A percentile compares a stretch with the other conserved stretches of the same genome.
phyloP scores from a whole-genome alignment of 164 flowering plant genomes.

The Vitis amurensis region DNA sequence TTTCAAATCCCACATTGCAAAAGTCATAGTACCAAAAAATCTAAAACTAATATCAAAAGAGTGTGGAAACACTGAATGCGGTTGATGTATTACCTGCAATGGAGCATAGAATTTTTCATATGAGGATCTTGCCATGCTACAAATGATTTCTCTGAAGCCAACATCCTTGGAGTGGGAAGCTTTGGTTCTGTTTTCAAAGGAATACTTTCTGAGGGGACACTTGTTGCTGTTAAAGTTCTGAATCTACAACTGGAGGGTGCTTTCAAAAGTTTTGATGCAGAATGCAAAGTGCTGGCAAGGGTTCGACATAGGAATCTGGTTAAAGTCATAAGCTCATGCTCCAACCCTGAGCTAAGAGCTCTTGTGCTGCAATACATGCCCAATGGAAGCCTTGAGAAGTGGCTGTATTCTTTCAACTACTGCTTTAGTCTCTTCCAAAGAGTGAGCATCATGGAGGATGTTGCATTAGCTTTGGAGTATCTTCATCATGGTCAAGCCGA shows the following conservation, averaged over 20 bases:
- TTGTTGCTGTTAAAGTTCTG: not conserved
- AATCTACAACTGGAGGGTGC: constrained; percentile 2
- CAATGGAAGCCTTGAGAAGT: constrained; percentile 1
- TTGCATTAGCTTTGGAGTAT: constrained; percentile 10
- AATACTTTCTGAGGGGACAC: not conserved
- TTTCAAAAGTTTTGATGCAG: constrained; percentile 1
- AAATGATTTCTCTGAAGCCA: constrained; percentile 1
- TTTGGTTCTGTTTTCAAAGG: not conserved
- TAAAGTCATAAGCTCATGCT: constrained; percentile 6
- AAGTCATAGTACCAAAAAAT: not conserved
- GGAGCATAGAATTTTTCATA: not conserved
- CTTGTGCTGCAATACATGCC: not conserved
- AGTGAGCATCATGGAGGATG: not conserved
- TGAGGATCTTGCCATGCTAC: not conserved
- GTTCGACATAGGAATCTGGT: constrained; percentile 11
- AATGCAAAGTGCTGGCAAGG: constrained; percentile 6
- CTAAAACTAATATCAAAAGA: not conserved
- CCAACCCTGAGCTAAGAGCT: not conserved
- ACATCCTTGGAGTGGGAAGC: constrained; percentile 8
- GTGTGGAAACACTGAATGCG: not conserved
- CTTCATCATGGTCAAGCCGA: constrained; percentile 18
- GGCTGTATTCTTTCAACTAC: not conserved
- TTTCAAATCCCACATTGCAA: not conserved
- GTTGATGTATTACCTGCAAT: no score
- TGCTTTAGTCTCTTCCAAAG: not conserved